Base-by-base conservation (phyloP, 768 basidiomycete genomes). In the Boletus pseudopeckii region DNA sequence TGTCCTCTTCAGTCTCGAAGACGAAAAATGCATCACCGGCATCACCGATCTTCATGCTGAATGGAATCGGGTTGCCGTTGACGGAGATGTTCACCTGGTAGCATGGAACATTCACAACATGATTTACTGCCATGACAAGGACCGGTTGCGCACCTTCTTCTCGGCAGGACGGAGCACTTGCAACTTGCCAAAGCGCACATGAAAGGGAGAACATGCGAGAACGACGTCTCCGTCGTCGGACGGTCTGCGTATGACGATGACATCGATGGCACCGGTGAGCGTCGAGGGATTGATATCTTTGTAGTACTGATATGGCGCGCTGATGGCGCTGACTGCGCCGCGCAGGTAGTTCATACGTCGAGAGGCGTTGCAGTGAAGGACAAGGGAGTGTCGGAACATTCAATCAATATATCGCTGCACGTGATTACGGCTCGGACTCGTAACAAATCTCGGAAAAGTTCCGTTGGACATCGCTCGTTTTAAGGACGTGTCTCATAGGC, bases 11-110 rank as follows among this genome's bases (percentile, higher is more conserved):
- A 1, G 96, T 98, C 72, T 99, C 96, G 60, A 98, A 92, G 38
- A 99, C 89, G 65, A 98, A 98, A 78, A 98, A 99, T 0, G 95
- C 97, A 73, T 99, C 97, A 5, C 97, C 97, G 1, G 97, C 93
- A 54, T 98, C 97, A 38, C 94, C 95, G 56, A 98, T 93, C 78
- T 99, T 98, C 97, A 99, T 99, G 70, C 80, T 81, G 71, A 91
- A 98, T 0, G 96, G 96, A 52, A 94, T 88, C 41, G 80, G 79
- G 61, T 84, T 77, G 38, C 89, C 91, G 72, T 97, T 95, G 64
- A 98, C 85, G 47, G 83, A 82, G 33, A 98, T 82, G 57, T 86
- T 90, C 58, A 98, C 96, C 92, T 94, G 58, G 50, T 4, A 36
- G n/a, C 15, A 44, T 26, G 17, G 37, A n/a, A 17, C 26, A 13